Evolutionary conservation across 768 basidiomycete genomes (phyloP), one percentile per base, ranked within the genome.

Genomic region (Brasilioporus rufonigricans): DNA sequence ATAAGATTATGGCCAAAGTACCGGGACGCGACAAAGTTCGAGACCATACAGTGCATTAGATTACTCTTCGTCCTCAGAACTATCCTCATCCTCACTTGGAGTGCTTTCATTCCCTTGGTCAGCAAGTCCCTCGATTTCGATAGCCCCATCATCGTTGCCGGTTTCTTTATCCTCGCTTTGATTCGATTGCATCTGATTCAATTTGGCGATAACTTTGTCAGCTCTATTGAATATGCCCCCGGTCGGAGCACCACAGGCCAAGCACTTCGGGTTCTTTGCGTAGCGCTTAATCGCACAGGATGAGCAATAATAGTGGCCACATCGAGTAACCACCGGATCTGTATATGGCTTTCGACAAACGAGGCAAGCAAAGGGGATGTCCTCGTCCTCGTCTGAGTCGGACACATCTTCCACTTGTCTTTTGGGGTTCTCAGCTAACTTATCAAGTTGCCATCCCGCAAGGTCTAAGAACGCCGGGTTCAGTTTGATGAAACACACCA

Each of bases 361-460:
- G 64, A 98, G 80, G 74, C 97, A 99, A n/a, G 97, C 96, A 70
- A 98, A 99, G 6, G 97, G 97, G 48, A 98, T 81, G 69, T 94
- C 93, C 68, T 93, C 90, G 54, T 88, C 85, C 61, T 86, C 82
- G 69, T 87, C 86, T 39, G 83, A 82, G 48, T 81, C 86, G 10
- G 83, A 85, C 31, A 73, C 84, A 45, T 80, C 84, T 27, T 68
- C 66, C 35, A 71, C 75, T 60, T 82, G 76, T 72, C 80, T 85
- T 68, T 77, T 77, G n/a, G 87, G 77, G 65, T 80, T 86, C 63
- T 86, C 91, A 26, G 92, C 90, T 51, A 94, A 76, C 71, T 94
- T 91, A 77, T 99, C 97, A 52, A 99, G 79, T 74, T 99, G 96
- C 97, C 97, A 99, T 40, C 97, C 97, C 5, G 89, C 87, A n/a